Evolutionary conservation across 108 stramenopile species (phyloP).

Genomic region (Asterionellopsis glacialis): DNA sequence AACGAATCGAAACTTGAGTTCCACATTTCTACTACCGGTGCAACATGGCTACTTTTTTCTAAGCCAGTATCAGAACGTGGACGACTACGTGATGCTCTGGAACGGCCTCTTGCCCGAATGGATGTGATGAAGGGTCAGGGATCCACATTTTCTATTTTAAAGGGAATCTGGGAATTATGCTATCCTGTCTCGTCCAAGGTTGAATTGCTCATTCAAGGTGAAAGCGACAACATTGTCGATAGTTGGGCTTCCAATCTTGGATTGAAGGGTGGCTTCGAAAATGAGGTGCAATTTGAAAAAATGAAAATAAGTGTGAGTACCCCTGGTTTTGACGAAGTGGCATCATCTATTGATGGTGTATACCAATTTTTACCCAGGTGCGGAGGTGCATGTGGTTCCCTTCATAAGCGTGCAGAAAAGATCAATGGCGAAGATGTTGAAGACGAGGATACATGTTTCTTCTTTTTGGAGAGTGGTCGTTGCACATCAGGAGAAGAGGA

Average conservation of each 20-base stretch:
- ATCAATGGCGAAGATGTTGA: not conserved
- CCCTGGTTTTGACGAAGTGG: not conserved
- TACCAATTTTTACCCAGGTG: constrained; percentile 25
- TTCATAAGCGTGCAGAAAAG: constrained; percentile 15
- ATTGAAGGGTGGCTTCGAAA: constrained; percentile 17
- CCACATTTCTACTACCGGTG: not conserved
- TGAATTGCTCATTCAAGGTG: constrained; percentile 1
- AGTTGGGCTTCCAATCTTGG: constrained; percentile 27
- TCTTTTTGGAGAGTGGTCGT: constrained; percentile 32
- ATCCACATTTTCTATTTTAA: not conserved
- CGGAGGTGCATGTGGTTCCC: constrained; percentile 25
- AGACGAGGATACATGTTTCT: constrained; percentile 11
- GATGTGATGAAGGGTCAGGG: not conserved
- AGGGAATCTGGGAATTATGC: constrained; percentile 8
- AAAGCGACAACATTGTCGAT: too few species aligned
- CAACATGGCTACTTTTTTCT: constrained; percentile 21
- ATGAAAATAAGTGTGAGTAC: constrained; percentile 5
- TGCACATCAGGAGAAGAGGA: constrained; percentile 13
- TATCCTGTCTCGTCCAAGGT: constrained; percentile 4
- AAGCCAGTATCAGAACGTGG: constrained; percentile 12
- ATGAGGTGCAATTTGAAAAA: constrained; percentile 13
- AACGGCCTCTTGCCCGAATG: constrained; percentile 24
- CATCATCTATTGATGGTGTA: constrained; percentile 9
- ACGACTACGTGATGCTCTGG: constrained; percentile 10
- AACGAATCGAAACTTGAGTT: constrained; percentile 13